Percentiles rank a stretch among this genome's conserved stretches.
phyloP scores from a whole-genome alignment of 148 eudicot genomes.

The Silene conica region DNA sequence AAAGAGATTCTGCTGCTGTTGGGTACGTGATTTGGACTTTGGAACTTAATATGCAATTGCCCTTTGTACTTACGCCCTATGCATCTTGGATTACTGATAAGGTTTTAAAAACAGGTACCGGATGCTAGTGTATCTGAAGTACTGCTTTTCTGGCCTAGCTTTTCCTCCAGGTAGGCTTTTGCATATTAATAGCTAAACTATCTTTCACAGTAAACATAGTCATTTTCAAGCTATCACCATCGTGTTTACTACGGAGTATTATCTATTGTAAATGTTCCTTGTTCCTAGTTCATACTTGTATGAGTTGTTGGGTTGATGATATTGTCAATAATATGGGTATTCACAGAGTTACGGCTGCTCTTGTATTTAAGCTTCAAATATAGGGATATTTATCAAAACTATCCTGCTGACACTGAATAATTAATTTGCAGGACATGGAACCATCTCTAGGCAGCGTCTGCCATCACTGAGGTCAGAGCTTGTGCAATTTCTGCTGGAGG shows the following conservation, averaged over 20 bases:
- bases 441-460: conserved; percentile 52
- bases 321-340: neutral
- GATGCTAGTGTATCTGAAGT: conserved; percentile 91
- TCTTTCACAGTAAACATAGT: neutral
- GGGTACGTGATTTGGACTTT: conserved; percentile 52
- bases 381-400: neutral
- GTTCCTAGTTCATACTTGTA: neutral
- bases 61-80: neutral
- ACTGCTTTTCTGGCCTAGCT: conserved; percentile 86
- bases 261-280: neutral
- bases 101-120: conserved; percentile 57
- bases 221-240: neutral
- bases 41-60: conserved; percentile 1
- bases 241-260: neutral
- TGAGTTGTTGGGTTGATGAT: neutral
- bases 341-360: neutral
- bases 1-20: conserved; percentile 52
- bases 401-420: neutral
- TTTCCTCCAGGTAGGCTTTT: conserved; percentile 80
- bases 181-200: neutral
- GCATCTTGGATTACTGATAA: conserved; percentile 10
- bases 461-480: conserved; percentile 75
- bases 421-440: conserved; percentile 70
- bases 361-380: conserved; percentile 1
- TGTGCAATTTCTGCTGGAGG: conserved; percentile 68